phyloP scores from a whole-genome alignment of 2,329 filamentous ascomycete genomes.

The Trichoderma sp. region DNA sequence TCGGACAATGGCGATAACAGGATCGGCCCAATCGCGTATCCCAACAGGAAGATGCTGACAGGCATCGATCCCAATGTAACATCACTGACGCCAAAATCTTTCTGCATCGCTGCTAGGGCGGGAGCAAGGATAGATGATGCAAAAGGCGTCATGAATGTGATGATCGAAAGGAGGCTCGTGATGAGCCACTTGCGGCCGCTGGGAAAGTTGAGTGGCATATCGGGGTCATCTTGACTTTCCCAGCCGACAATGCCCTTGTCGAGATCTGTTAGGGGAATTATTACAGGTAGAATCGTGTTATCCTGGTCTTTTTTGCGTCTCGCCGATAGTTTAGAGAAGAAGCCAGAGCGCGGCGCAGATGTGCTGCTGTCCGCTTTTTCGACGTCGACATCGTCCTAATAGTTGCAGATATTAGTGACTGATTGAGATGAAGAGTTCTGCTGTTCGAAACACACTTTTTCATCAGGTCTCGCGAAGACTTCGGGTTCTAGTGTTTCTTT shows the following conservation, averaged over 20 bases:
- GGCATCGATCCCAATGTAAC: constrained; percentile 15
- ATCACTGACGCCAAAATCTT: constrained; percentile 3
- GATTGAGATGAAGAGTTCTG: background rate
- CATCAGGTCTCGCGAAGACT: background rate
- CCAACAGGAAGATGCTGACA: constrained; percentile 13
- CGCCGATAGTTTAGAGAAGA: background rate
- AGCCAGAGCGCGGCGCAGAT: background rate
- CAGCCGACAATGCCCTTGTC: constrained; percentile 16
- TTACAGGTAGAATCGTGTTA: background rate
- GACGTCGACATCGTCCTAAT: constrained; percentile 4
- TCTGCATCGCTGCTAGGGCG: background rate
- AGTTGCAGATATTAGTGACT: background rate
- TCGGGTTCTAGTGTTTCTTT: background rate
- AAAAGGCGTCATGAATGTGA: constrained; percentile 21
- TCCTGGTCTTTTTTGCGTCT: background rate
- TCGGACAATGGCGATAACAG: constrained; percentile 62
- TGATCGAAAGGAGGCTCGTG: constrained; percentile 1
- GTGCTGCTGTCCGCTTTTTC: background rate
- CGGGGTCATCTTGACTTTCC: constrained; percentile 12
- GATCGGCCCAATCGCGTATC: constrained; percentile 48
- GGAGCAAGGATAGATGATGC: constrained; percentile 16
- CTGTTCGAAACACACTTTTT: background rate
- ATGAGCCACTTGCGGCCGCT: constrained; percentile 17
- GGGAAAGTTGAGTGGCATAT: constrained; percentile 20
- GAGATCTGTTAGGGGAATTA: constrained; percentile 7